A percentile compares a stretch with the other conserved stretches of the same genome.
Conservation (phyloP, 495 filamentous ascomycete species). For the Venustampulla echinocandica region DNA sequence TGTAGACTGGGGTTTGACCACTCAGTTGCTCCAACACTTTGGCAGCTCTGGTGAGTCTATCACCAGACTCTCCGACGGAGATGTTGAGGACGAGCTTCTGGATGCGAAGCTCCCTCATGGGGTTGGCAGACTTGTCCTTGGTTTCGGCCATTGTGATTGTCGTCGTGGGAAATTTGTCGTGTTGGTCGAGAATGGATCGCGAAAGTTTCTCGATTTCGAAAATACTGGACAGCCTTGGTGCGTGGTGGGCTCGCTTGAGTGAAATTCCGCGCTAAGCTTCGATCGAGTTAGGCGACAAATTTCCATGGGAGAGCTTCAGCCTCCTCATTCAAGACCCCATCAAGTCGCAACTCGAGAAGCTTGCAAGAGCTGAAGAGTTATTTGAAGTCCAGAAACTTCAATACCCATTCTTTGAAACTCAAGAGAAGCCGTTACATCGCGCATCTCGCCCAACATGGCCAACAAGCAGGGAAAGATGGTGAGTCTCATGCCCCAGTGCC, state of each 20-base stretch:
- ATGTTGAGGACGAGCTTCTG: constrained; percentile 99
- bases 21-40: constrained; percentile 99
- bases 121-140: constrained; percentile 81
- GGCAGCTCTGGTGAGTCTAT: constrained; percentile 98
- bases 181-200: constrained; percentile 9
- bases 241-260: constrained; percentile 4
- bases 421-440: constrained; percentile 60
- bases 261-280: constrained; percentile 3
- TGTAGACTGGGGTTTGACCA: constrained; percentile 99
- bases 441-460: constrained; percentile 59
- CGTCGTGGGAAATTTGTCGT: constrained; percentile 21
- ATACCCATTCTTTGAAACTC: constrained; percentile 44
- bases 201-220: constrained; percentile 5
- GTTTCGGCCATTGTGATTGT: constrained; percentile 38
- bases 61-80: constrained; percentile 99
- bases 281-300: constrained; percentile 3
- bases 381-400: constrained; percentile 28
- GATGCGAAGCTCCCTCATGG: constrained; percentile 99
- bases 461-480: constrained; percentile 99
- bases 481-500: constrained; percentile 40
- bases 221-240: constrained; percentile 9
- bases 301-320: constrained; percentile 16
- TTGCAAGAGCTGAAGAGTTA: constrained; percentile 30
- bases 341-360: constrained; percentile 17
- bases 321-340: constrained; percentile 22